These are phyloP conservation scores for Talaromyces wortmannii DNA, from an alignment of 495 filamentous ascomycete genomes.

Conservation along the genomic window DNA sequence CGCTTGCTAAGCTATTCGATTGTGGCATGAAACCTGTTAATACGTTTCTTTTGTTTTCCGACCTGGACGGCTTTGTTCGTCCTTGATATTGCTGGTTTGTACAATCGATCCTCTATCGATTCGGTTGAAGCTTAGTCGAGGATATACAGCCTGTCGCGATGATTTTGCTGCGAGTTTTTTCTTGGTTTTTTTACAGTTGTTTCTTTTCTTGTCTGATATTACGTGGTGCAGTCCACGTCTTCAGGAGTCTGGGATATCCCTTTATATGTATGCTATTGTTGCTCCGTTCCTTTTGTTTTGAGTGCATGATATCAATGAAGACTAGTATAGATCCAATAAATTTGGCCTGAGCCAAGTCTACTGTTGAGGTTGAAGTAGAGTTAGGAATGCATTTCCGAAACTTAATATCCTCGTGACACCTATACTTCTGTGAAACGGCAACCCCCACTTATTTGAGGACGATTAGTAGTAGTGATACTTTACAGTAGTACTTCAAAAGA, in stretches of 20 bases:
- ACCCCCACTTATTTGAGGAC: not conserved
- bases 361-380: not conserved
- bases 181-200: not conserved
- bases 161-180: not conserved
- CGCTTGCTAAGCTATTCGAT: slow-evolving; percentile 53
- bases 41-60: no score
- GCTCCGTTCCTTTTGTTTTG: slow-evolving; percentile 1
- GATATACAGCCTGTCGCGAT: not conserved
- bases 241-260: slow-evolving; percentile 24
- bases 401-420: not conserved
- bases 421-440: not conserved
- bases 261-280: slow-evolving; percentile 2
- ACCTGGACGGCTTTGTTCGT: no score
- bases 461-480: not conserved
- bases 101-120: no score
- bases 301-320: slow-evolving; percentile 1
- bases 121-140: no score
- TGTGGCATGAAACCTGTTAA: no score
- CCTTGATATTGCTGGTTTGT: no score
- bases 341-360: not conserved
- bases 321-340: not conserved
- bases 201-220: slow-evolving; percentile 2
- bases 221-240: not conserved
- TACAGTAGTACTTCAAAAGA: not conserved
- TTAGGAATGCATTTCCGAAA: not conserved